Conservation (phyloP, 2,329 filamentous ascomycete species). For the Neurospora sp. region DNA sequence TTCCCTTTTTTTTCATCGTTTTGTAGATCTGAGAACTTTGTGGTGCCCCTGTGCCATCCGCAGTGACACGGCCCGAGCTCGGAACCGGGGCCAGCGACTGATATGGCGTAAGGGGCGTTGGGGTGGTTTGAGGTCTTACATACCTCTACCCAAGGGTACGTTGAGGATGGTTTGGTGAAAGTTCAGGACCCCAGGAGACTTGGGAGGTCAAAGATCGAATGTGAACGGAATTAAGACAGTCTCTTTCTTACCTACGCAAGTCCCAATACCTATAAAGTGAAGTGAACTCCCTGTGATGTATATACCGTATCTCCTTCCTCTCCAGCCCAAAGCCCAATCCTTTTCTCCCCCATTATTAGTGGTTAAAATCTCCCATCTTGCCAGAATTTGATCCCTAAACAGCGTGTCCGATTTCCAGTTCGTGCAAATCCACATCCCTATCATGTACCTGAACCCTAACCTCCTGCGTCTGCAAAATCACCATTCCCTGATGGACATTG, state of each 20-base stretch:
- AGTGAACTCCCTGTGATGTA: not conserved
- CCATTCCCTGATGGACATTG: not conserved
- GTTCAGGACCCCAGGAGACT: too few relatives aligned
- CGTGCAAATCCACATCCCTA: not conserved
- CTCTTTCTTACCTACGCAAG: not conserved
- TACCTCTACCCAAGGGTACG: too few relatives aligned
- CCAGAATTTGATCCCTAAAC: not conserved
- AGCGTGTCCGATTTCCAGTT: not conserved
- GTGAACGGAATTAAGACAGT: not conserved
- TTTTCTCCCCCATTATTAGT: not conserved
- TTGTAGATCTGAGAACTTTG: too few relatives aligned
- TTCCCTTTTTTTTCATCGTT: too few relatives aligned
- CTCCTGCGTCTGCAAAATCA: conserved; percentile 8
- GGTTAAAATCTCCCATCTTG: not conserved
- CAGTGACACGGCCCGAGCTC: too few relatives aligned
- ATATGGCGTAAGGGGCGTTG: too few relatives aligned
- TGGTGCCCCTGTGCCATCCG: too few relatives aligned
- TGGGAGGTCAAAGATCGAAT: not conserved
- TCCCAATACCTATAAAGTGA: not conserved
- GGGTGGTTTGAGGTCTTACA: too few relatives aligned
- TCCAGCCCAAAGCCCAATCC: not conserved
- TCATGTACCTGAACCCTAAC: conserved; percentile 4
- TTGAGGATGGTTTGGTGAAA: too few relatives aligned
- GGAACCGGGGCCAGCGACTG: too few relatives aligned
- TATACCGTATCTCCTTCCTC: not conserved